Evolutionary conservation across 371 early-diverging fungal genomes (phyloP), one percentile per base, ranked within the genome.

Genomic region (Batrachochytrium dendrobatidis): DNA sequence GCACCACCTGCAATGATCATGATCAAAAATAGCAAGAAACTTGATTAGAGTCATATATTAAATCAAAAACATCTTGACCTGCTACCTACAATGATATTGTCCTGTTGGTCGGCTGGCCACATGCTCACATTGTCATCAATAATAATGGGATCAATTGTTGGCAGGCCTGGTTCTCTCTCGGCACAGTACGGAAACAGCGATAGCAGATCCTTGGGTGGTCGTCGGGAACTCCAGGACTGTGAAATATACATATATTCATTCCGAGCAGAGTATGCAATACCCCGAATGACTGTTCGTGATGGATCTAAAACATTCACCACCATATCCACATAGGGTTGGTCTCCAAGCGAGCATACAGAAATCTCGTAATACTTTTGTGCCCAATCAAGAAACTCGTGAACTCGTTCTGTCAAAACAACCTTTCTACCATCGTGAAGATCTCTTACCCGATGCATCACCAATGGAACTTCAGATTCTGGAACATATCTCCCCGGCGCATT

Each of bases 21-120:
- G 10, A 31, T 1, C 32, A 30, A 34, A 46, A 55, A 48, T 5
- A 10, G 39, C 39, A 39, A n/a, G n/a, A n/a, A n/a, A n/a, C 39
- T 12, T 39, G 39, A n/a, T 39, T 39, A n/a, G 39, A 12, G 39
- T 12, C 39, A n/a, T 39, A n/a, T n/a, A n/a, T n/a, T n/a, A n/a
- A n/a, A n/a, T n/a, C n/a, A n/a, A n/a, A n/a, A n/a, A n/a, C n/a
- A n/a, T n/a, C n/a, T n/a, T n/a, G n/a, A 39, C 39, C 15, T 12
- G 39, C 39, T 10, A 55, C 65, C 35, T 52, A 86, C 86, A 58
- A 89, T 85, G 53, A 89, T 84, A 60, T 86, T 85, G 55, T 86
- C 87, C 44, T 84, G 87, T 56, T 89, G 90, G 15, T 86, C 85
- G 12, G 63, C 30, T 6, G 86, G 86, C 90, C 90, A 89, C 84